These are phyloP conservation scores for Ogataea ganodermae DNA, from an alignment of 805 yeast genomes.

Conservation along the genomic window DNA sequence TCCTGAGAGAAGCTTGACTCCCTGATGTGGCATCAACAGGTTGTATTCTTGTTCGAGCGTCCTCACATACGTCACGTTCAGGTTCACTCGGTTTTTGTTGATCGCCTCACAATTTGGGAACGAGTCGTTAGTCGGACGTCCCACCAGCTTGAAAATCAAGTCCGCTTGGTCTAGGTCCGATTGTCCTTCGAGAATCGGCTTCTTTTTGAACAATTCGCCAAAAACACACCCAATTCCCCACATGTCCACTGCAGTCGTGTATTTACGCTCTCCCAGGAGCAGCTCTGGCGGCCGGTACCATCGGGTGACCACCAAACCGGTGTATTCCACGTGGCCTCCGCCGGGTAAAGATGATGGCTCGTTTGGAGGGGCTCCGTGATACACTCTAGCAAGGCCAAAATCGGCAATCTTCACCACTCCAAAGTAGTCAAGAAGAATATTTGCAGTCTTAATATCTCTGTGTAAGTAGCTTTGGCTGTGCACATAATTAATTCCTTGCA, in stretches of 20 bases:
- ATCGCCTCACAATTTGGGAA: constrained; percentile 65
- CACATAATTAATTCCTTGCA: constrained; percentile 78
- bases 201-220: constrained; percentile 81
- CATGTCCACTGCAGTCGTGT: constrained; percentile 93
- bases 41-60: constrained; percentile 53
- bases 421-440: constrained; percentile 71
- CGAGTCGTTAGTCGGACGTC: constrained; percentile 64
- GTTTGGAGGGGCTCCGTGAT: constrained; percentile 39
- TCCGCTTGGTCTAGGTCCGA: constrained; percentile 89
- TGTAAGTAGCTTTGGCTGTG: constrained; percentile 68
- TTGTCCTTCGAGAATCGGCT: constrained; percentile 83
- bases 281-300: constrained; percentile 98
- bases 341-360: constrained; percentile 42
- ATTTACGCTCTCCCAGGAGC: constrained; percentile 77
- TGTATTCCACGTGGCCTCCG: constrained; percentile 54
- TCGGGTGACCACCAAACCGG: constrained; percentile 82
- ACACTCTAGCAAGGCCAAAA: constrained; percentile 84
- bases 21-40: constrained; percentile 37
- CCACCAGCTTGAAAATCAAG: constrained; percentile 75
- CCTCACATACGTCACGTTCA: constrained; percentile 35
- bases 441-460: constrained; percentile 96
- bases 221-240: constrained; percentile 98
- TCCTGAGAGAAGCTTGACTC: constrained; percentile 58
- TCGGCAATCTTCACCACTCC: constrained; percentile 92
- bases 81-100: constrained; percentile 52